Evolutionary conservation across 352 stramenopile genomes (phyloP).

Genomic region (Phytophthora tentaculata): DNA sequence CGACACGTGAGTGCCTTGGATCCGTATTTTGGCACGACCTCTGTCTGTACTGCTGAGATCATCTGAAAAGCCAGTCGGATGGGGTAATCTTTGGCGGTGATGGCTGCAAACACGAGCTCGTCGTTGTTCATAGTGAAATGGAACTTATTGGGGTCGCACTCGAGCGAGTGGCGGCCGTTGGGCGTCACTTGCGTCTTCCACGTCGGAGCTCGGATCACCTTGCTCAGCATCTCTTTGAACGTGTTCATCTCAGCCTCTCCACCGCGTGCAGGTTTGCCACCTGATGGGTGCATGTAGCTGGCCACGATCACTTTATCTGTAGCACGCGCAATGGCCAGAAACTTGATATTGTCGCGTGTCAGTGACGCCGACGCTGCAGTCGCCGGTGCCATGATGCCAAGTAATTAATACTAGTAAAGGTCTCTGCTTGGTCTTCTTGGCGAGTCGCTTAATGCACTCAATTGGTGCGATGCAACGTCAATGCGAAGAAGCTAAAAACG

Average conservation of each 20-base stretch:
- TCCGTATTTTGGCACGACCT: constrained; percentile 78
- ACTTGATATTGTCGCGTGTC: constrained; percentile 86
- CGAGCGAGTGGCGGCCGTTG: constrained; percentile 86
- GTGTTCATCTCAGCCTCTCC: constrained; percentile 60
- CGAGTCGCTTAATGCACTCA: constrained; percentile 26
- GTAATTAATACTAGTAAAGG: not conserved
- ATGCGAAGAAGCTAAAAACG: constrained; percentile 4
- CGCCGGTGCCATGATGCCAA: constrained; percentile 21
- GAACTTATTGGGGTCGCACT: constrained; percentile 90
- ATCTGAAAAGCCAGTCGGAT: constrained; percentile 86
- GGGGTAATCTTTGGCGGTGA: constrained; percentile 83
- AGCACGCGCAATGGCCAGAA: constrained; percentile 78
- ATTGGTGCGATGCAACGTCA: constrained; percentile 13
- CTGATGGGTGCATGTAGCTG: constrained; percentile 78
- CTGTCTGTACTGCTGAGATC: constrained; percentile 77
- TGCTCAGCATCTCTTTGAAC: constrained; percentile 85
- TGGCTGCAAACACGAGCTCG: constrained; percentile 83
- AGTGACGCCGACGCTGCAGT: constrained; percentile 44
- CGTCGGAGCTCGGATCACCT: constrained; percentile 83
- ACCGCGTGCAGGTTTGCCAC: constrained; percentile 33
- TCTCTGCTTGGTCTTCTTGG: constrained; percentile 14
- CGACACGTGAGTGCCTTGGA: constrained; percentile 77
- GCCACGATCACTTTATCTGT: constrained; percentile 84
- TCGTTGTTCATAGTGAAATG: constrained; percentile 92
- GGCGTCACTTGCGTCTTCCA: constrained; percentile 88